Percentiles rank a stretch among this genome's conserved stretches.
phyloP scores from a whole-genome alignment of 768 basidiomycete genomes.

The Serpula lacrymans region DNA sequence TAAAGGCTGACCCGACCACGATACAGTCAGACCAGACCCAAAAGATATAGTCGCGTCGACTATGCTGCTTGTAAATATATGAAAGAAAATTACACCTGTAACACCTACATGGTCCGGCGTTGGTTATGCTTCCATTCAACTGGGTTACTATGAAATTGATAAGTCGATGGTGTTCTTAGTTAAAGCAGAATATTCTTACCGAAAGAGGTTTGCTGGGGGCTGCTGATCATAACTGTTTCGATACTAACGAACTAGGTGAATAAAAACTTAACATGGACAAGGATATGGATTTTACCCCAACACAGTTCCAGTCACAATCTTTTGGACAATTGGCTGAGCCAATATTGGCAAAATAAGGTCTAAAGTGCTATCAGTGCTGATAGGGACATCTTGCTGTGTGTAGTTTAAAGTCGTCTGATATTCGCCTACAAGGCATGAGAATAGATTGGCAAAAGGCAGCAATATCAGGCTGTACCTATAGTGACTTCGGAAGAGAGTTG shows the following conservation, averaged over 20 bases:
- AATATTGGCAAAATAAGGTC: constrained; percentile 65
- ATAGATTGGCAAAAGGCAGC: background rate
- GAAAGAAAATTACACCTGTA: background rate
- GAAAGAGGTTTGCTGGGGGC: constrained; percentile 57
- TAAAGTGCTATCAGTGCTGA: constrained; percentile 57
- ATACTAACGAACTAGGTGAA: constrained; percentile 35
- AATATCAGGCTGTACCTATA: constrained; percentile 42
- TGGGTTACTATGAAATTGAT: constrained; percentile 37
- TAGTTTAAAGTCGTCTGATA: constrained; percentile 64
- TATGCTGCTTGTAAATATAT: constrained; percentile 11
- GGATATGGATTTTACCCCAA: constrained; percentile 40
- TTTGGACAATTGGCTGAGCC: constrained; percentile 73
- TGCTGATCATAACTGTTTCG: constrained; percentile 56
- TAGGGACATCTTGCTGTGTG: constrained; percentile 52
- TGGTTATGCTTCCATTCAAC: constrained; percentile 60
- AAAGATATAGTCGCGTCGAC: constrained; percentile 72
- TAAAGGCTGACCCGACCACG: constrained; percentile 55
- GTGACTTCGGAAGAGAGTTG: constrained; percentile 49
- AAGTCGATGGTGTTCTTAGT: no score
- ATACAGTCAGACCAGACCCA: constrained; percentile 54
- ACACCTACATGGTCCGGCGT: constrained; percentile 68
- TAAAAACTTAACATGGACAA: background rate
- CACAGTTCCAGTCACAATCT: constrained; percentile 55
- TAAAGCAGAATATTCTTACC: constrained; percentile 29
- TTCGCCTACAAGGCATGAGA: constrained; percentile 40